Conservation (phyloP, 1,284 basidiomycete species). For the Apiotrichum gamsii region DNA sequence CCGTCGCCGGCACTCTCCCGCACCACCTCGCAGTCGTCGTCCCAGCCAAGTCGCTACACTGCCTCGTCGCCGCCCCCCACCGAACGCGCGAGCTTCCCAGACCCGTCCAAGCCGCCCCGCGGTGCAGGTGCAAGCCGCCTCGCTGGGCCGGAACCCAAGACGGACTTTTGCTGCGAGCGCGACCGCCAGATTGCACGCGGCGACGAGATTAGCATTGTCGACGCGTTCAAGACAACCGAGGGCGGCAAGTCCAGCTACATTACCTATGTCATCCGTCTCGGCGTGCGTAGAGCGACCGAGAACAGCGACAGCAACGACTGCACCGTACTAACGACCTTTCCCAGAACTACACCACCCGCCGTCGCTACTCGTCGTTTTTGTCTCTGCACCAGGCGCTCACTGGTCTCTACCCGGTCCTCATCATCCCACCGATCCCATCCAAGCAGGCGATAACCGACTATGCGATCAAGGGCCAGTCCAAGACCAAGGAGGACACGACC, state of each 20-base stretch:
- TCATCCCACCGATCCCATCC: slow-evolving; percentile 95
- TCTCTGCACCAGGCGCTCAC: slow-evolving; percentile 76
- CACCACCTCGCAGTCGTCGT: slow-evolving; percentile 9
- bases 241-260: slow-evolving; percentile 85
- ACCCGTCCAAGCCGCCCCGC: slow-evolving; percentile 37
- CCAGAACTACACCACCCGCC: slow-evolving; percentile 73
- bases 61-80: slow-evolving; percentile 44
- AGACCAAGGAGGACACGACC: slow-evolving; percentile 91
- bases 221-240: slow-evolving; percentile 89
- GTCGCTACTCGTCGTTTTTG: slow-evolving; percentile 97
- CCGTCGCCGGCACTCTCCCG: slow-evolving; percentile 13
- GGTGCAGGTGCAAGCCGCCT: slow-evolving; percentile 25
- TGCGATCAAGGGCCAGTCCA: slow-evolving; percentile 84
- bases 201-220: slow-evolving; percentile 58
- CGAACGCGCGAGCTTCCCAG: slow-evolving; percentile 43
- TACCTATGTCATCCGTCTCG: slow-evolving; percentile 85
- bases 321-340: neutral
- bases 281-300: slow-evolving; percentile 56
- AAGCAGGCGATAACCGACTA: slow-evolving; percentile 96
- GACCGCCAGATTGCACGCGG: slow-evolving; percentile 42
- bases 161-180: slow-evolving; percentile 43
- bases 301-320: no score
- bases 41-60: slow-evolving; percentile 4
- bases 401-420: slow-evolving; percentile 88
- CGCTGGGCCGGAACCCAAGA: slow-evolving; percentile 40